phyloP scores from a whole-genome alignment of 805 yeast species.

The Kazachstania africana region DNA sequence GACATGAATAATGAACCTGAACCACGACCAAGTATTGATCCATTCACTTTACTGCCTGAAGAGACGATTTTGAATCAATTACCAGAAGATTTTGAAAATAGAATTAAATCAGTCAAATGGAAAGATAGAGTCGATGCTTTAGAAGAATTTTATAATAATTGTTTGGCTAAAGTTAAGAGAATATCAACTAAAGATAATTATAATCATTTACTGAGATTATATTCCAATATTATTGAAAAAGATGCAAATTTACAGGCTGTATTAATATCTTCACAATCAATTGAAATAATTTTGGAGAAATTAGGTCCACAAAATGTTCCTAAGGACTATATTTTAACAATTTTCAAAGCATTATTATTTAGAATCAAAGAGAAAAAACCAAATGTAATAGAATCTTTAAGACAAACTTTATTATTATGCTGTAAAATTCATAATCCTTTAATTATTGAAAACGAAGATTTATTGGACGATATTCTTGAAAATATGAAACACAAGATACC shows the following conservation, averaged over 20 bases:
- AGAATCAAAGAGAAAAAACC: constrained; percentile 83
- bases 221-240: constrained; percentile 57
- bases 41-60: constrained; percentile 61
- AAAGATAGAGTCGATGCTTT: constrained; percentile 82
- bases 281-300: constrained; percentile 53
- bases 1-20: constrained; percentile 4
- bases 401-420: constrained; percentile 51
- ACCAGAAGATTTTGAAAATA: constrained; percentile 47
- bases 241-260: constrained; percentile 89
- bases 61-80: constrained; percentile 53
- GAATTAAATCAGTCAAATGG: constrained; percentile 65
- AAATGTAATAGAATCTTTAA: constrained; percentile 62
- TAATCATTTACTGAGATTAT: constrained; percentile 42
- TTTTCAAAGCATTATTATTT: constrained; percentile 58
- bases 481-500: constrained; percentile 73
- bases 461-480: constrained; percentile 45
- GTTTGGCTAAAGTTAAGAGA: constrained; percentile 42
- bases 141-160: constrained; percentile 40
- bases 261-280: constrained; percentile 59
- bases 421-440: constrained; percentile 38
- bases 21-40: constrained; percentile 33
- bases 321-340: constrained; percentile 34
- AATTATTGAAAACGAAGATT: constrained; percentile 23
- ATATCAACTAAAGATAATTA: constrained; percentile 51
- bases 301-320: constrained; percentile 41